Conservation (phyloP, 2,329 filamentous ascomycete species). For the Talaromyces sp. region DNA sequence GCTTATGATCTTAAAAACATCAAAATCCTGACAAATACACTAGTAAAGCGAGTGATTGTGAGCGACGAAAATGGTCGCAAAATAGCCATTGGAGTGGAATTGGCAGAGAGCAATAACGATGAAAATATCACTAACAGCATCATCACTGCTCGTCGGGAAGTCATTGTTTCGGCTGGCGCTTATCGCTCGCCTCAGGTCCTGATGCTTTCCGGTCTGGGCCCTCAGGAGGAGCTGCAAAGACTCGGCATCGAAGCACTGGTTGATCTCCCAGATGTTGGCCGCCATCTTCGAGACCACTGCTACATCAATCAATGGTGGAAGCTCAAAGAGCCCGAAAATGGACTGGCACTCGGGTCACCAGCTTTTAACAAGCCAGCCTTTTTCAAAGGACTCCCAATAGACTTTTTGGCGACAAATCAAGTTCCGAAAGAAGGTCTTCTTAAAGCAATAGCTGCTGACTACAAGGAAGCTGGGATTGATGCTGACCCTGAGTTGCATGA, state of each 20-base stretch:
- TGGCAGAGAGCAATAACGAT: background rate
- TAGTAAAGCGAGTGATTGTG: background rate
- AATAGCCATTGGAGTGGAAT: background rate
- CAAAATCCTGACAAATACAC: background rate
- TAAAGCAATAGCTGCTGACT: background rate
- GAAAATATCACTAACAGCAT: background rate
- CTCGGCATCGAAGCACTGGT: constrained; percentile 51
- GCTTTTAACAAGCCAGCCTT: background rate
- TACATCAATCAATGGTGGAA: background rate
- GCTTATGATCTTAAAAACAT: constrained; percentile 19
- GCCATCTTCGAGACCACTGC: constrained; percentile 52
- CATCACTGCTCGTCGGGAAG: background rate
- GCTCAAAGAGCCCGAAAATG: constrained; percentile 1
- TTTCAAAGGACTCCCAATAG: background rate
- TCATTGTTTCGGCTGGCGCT: constrained; percentile 5
- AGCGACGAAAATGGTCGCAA: background rate
- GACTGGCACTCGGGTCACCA: background rate
- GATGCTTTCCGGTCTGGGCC: constrained; percentile 60
- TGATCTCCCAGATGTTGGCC: constrained; percentile 58
- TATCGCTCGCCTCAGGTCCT: constrained; percentile 54
- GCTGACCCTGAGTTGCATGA: background rate
- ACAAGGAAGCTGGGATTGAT: background rate
- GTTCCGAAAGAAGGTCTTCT: background rate
- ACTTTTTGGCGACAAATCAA: background rate
- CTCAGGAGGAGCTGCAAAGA: constrained; percentile 47